These are phyloP conservation scores for Macrophomina pseudophaseolina DNA, from an alignment of 2,329 filamentous ascomycete species.

Conservation along the genomic window DNA sequence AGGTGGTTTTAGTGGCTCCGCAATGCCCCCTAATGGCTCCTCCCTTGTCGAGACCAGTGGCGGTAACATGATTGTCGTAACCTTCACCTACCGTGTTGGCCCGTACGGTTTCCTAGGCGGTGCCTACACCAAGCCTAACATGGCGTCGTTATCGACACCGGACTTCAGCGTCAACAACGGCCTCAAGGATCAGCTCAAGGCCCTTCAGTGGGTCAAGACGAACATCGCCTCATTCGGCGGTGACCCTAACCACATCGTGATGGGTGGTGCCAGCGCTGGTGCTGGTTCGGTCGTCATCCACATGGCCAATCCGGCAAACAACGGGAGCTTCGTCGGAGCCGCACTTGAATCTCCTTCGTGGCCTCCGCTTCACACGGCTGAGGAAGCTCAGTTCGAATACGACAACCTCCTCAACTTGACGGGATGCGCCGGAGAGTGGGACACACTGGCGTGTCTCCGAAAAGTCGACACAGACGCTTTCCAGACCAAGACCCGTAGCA, in stretches of 20 bases:
- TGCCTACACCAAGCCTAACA: constrained; percentile 33
- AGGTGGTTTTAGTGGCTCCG: constrained; percentile 44
- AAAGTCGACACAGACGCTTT: constrained; percentile 43
- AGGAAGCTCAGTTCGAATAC: constrained; percentile 50
- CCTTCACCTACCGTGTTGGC: constrained; percentile 48
- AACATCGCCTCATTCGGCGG: constrained; percentile 46
- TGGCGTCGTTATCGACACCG: constrained; percentile 1
- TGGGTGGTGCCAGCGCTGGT: constrained; percentile 48
- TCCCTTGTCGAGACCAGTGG: constrained; percentile 40
- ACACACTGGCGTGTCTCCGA: constrained; percentile 46
- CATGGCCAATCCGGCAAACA: constrained; percentile 44
- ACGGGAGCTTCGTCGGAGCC: constrained; percentile 44
- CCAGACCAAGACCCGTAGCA: constrained; percentile 43
- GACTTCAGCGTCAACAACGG: constrained; percentile 44
- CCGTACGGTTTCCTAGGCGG: constrained; percentile 46
- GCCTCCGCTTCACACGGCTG: constrained; percentile 45
- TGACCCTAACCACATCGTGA: constrained; percentile 44
- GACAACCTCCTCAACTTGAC: constrained; percentile 42
- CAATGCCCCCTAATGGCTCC: constrained; percentile 43
- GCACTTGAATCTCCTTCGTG: constrained; percentile 44
- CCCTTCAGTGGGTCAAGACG: constrained; percentile 44
- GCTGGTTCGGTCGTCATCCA: constrained; percentile 46
- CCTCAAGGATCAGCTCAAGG: constrained; percentile 43
- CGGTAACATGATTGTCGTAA: constrained; percentile 43
- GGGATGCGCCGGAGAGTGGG: constrained; percentile 36